These are phyloP conservation scores for Talaromyces rugulosus DNA, from an alignment of 2,329 filamentous ascomycete species.

Conservation along the genomic window DNA sequence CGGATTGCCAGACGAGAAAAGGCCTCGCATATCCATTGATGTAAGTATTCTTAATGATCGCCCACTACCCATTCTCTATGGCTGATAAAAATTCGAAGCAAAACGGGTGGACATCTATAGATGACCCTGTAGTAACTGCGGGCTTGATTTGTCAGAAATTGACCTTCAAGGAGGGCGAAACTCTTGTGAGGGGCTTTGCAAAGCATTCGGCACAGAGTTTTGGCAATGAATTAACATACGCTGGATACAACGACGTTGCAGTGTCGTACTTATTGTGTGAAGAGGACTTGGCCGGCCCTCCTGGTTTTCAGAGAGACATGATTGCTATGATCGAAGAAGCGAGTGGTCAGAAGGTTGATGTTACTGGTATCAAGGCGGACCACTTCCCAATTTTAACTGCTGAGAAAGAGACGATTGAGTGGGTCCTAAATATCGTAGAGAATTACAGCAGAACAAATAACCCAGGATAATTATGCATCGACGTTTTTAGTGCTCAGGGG, in stretches of 20 bases:
- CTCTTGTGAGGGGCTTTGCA: neutral
- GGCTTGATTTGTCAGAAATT: neutral
- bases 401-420: neutral
- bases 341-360: neutral
- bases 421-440: neutral
- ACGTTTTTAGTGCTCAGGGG: too few species aligned
- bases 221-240: neutral
- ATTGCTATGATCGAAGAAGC: neutral
- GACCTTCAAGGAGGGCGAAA: neutral
- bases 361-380: neutral
- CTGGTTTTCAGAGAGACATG: neutral
- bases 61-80: neutral
- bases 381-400: neutral
- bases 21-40: neutral
- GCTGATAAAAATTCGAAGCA: neutral
- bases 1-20: neutral
- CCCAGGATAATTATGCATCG: too few species aligned
- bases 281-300: neutral
- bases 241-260: neutral
- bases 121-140: neutral
- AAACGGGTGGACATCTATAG: neutral
- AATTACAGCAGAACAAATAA: neutral
- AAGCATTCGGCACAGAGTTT: neutral
- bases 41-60: neutral
- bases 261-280: neutral